phyloP scores from a whole-genome alignment of 2,329 filamentous ascomycete species.

The Stagonosporopsis chrysanthemi region DNA sequence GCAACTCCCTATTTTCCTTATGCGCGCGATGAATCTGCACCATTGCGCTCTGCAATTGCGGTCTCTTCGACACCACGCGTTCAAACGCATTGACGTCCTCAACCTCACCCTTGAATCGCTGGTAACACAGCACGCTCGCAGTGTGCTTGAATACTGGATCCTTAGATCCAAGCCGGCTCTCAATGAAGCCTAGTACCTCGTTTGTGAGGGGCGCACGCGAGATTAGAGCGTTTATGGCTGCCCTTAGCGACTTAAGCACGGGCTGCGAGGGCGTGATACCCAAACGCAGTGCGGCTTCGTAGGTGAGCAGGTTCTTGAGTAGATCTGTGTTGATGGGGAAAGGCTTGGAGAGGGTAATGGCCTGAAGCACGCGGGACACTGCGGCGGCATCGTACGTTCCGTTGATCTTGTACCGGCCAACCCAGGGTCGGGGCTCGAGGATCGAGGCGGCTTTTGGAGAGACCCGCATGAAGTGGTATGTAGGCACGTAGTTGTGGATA shows the following conservation, averaged over 20 bases:
- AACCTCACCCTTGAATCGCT: conserved; percentile 2
- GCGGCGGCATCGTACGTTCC: background rate
- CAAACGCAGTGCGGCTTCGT: conserved; percentile 9
- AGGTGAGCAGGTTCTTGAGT: background rate
- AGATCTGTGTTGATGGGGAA: background rate
- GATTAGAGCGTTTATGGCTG: background rate
- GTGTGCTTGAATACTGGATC: conserved; percentile 7
- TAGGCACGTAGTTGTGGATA: conserved; percentile 5
- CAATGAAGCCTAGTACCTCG: background rate
- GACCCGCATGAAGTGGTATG: background rate
- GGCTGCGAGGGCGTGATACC: background rate
- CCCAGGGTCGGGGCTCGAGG: background rate
- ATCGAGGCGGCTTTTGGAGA: background rate
- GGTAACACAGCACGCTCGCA: background rate
- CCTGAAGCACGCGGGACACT: background rate
- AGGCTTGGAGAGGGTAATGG: background rate
- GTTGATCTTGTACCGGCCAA: background rate
- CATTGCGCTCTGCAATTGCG: conserved; percentile 3
- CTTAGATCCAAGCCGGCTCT: background rate
- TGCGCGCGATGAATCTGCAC: conserved; percentile 6
- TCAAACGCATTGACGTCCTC: background rate
- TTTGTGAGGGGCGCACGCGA: background rate
- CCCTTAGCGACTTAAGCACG: background rate
- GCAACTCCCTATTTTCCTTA: background rate
- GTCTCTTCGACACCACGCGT: conserved; percentile 1